Evolutionary conservation across 495 filamentous ascomycete species (phyloP).

Genomic region (Tuber microsphaerosporum): DNA sequence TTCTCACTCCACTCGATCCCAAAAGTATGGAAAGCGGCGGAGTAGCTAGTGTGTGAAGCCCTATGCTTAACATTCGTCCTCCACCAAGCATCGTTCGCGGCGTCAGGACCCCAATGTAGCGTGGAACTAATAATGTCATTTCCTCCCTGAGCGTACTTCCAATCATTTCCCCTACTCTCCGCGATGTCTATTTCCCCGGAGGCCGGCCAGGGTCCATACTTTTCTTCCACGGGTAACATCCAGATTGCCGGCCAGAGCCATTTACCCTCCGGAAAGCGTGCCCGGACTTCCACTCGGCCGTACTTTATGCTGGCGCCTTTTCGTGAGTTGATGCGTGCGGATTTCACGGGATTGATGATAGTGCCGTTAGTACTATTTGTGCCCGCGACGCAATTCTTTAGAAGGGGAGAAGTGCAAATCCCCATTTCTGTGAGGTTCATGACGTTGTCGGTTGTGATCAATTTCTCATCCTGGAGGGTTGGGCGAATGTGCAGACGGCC

Average conservation of each 20-base stretch:
- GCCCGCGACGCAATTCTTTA: slow-evolving; percentile 56
- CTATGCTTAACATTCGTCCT: slow-evolving; percentile 66
- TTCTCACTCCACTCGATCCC: slow-evolving; percentile 82
- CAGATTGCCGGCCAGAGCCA: slow-evolving; percentile 92
- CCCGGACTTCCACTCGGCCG: slow-evolving; percentile 71
- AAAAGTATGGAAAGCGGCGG: slow-evolving; percentile 61
- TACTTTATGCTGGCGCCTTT: slow-evolving; percentile 66
- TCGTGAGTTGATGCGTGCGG: slow-evolving; percentile 67
- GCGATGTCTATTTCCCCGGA: slow-evolving; percentile 83
- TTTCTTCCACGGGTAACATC: slow-evolving; percentile 71
- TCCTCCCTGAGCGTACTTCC: slow-evolving; percentile 64
- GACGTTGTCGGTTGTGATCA: slow-evolving; percentile 56
- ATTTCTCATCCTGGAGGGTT: slow-evolving; percentile 60
- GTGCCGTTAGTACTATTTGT: slow-evolving; percentile 63
- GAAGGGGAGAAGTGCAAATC: slow-evolving; percentile 56
- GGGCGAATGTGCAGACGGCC: slow-evolving; percentile 68
- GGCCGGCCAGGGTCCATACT: slow-evolving; percentile 68
- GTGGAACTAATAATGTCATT: slow-evolving; percentile 76
- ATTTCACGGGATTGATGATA: slow-evolving; percentile 71
- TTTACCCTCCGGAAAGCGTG: slow-evolving; percentile 66
- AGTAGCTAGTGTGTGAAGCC: slow-evolving; percentile 69
- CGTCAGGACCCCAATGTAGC: slow-evolving; percentile 70
- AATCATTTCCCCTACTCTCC: slow-evolving; percentile 74
- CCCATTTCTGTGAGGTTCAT: slow-evolving; percentile 61
- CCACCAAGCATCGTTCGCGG: slow-evolving; percentile 62